Evolutionary conservation across 2,329 filamentous ascomycete species (phyloP).

Genomic region (Aquanectria penicillioides): DNA sequence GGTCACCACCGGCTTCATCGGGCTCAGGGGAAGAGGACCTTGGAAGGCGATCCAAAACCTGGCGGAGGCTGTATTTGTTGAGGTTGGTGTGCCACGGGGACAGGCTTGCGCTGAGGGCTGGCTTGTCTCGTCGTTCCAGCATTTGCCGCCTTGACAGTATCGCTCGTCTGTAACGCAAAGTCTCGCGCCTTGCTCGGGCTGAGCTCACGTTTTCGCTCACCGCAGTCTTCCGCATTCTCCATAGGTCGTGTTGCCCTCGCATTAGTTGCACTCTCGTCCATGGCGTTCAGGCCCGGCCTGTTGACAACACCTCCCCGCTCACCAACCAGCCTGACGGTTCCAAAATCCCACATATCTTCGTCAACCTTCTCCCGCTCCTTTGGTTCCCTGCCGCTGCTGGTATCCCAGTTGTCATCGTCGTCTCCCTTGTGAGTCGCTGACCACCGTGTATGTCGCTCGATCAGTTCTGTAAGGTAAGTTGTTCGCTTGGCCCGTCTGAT

Average conservation of each 20-base stretch:
- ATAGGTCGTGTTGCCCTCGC: conserved; percentile 68
- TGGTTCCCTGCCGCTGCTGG: conserved; percentile 62
- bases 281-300: conserved; percentile 69
- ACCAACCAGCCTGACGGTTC: conserved; percentile 86
- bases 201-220: conserved; percentile 59
- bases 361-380: conserved; percentile 67
- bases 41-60: conserved; percentile 61
- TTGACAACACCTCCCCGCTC: conserved; percentile 67
- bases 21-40: conserved; percentile 66
- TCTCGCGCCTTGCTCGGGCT: conserved; percentile 64
- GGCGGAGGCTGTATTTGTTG: conserved; percentile 28
- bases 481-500: conserved; percentile 93
- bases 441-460: conserved; percentile 91
- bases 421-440: conserved; percentile 80
- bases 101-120: conserved; percentile 69
- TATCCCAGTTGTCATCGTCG: conserved; percentile 70
- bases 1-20: conserved; percentile 40
- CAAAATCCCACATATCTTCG: conserved; percentile 98
- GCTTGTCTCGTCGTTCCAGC: conserved; percentile 63
- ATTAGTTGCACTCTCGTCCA: conserved; percentile 87
- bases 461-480: conserved; percentile 94
- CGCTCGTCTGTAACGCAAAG: conserved; percentile 55
- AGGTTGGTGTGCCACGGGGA: conserved; percentile 42
- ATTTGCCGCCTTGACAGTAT: conserved; percentile 65
- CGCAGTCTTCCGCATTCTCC: conserved; percentile 61